Conservation (phyloP, 2,329 filamentous ascomycete genomes). For the Xylaria sp. region DNA sequence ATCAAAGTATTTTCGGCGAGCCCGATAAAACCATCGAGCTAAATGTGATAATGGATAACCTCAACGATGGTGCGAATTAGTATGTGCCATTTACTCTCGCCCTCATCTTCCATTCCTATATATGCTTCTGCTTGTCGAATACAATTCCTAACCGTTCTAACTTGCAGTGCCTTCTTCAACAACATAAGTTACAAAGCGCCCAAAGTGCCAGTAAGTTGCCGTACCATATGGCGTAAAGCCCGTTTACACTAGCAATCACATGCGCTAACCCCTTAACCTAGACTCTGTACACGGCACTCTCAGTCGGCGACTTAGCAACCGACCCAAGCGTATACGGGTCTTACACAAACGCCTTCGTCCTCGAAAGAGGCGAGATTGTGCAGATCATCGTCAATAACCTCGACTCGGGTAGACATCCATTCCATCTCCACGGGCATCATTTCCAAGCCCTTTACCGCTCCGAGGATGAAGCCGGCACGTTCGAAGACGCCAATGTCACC, state of each 20-base stretch:
- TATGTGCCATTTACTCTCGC: slow-evolving; percentile 49
- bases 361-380: slow-evolving; percentile 71
- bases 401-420: slow-evolving; percentile 73
- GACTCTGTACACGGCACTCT: slow-evolving; percentile 76
- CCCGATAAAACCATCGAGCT: slow-evolving; percentile 70
- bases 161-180: slow-evolving; percentile 67
- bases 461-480: slow-evolving; percentile 61
- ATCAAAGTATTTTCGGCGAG: slow-evolving; percentile 61
- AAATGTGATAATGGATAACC: slow-evolving; percentile 68
- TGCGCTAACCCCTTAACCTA: too few relatives aligned
- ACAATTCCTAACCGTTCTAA: neutral
- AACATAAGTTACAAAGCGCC: slow-evolving; percentile 76
- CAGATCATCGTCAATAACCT: slow-evolving; percentile 80
- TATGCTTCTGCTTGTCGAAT: neutral
- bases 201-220: slow-evolving; percentile 65
- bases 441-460: slow-evolving; percentile 72
- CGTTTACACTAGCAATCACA: too few relatives aligned
- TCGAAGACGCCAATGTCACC: slow-evolving; percentile 52
- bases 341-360: slow-evolving; percentile 69
- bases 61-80: slow-evolving; percentile 72
- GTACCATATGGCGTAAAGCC: too few relatives aligned
- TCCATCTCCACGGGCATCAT: slow-evolving; percentile 78
- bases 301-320: slow-evolving; percentile 62
- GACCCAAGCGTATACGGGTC: slow-evolving; percentile 69
- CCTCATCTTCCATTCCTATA: neutral